Conservation (phyloP, 1,284 basidiomycete genomes). For the Mrakiaceae sp. region DNA sequence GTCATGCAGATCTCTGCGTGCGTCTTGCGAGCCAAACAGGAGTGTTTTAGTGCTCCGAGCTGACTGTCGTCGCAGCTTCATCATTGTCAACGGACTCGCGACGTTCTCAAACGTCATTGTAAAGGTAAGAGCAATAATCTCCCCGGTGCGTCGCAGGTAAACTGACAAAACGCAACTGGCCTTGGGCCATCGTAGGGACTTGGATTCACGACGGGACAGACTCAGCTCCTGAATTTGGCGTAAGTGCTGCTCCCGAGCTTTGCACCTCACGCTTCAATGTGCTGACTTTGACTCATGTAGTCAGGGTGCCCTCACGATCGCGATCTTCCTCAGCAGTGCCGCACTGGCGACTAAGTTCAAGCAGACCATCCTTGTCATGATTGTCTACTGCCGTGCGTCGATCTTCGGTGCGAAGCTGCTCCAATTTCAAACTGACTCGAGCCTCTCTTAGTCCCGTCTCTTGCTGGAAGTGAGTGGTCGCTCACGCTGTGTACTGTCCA, state of each 20-base stretch:
- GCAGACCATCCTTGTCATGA: conserved; percentile 15
- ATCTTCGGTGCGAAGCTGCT: neutral
- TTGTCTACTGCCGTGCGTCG: conserved; percentile 20
- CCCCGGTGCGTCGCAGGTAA: too few relatives aligned
- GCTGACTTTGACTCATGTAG: conserved; percentile 16
- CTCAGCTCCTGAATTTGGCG: conserved; percentile 23
- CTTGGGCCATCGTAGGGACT: neutral
- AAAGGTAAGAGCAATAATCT: neutral
- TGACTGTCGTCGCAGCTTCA: conserved; percentile 17
- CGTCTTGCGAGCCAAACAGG: neutral
- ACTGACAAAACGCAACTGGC: too few relatives aligned
- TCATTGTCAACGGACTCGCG: conserved; percentile 23
- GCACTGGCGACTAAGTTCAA: neutral
- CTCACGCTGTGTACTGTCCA: too few relatives aligned
- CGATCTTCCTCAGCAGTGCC: conserved; percentile 19
- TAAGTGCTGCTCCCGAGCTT: conserved; percentile 6
- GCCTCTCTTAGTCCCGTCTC: conserved; percentile 16
- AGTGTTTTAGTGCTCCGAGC: conserved; percentile 18
- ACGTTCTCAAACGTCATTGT: conserved; percentile 26
- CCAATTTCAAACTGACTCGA: conserved; percentile 17
- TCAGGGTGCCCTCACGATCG: conserved; percentile 23
- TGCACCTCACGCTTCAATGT: conserved; percentile 13
- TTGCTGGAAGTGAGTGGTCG: too few relatives aligned
- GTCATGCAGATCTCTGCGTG: conserved; percentile 19
- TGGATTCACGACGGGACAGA: conserved; percentile 14